A percentile compares a stretch with the other conserved stretches of the same genome.
Conservation (phyloP, 805 yeast genomes). For the Lipomyces spencermartinsiae region DNA sequence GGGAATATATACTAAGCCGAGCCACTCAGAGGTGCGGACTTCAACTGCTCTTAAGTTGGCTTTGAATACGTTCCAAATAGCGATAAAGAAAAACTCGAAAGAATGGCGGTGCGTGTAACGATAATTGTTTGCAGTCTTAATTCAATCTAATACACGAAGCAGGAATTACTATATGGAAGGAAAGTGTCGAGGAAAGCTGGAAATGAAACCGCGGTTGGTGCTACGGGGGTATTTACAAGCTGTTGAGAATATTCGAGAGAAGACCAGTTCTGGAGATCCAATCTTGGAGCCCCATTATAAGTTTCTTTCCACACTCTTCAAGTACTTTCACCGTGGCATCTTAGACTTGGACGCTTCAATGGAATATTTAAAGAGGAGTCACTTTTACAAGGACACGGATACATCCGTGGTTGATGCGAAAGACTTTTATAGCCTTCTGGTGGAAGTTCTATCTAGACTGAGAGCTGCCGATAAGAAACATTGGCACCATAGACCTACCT, state of each 20-base stretch:
- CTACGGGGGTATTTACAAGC: conserved; percentile 52
- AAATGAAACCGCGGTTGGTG: conserved; percentile 46
- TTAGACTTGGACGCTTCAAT: conserved; percentile 52
- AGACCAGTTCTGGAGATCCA: conserved; percentile 51
- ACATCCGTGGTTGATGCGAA: neutral
- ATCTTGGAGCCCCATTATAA: conserved; percentile 81
- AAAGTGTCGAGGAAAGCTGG: conserved; percentile 62
- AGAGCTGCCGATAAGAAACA: conserved; percentile 69
- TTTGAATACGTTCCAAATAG: conserved; percentile 54
- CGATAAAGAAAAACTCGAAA: conserved; percentile 52
- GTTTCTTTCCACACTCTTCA: conserved; percentile 63
- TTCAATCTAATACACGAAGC: neutral
- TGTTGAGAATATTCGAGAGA: conserved; percentile 31
- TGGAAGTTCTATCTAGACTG: conserved; percentile 18
- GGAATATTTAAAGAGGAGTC: conserved; percentile 50
- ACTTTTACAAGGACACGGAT: conserved; percentile 37
- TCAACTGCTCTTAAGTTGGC: conserved; percentile 48
- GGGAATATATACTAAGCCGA: conserved; percentile 39
- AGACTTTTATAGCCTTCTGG: conserved; percentile 14
- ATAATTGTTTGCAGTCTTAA: neutral
- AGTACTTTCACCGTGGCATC: conserved; percentile 53
- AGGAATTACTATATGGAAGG: conserved; percentile 60
- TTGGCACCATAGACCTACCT: conserved; percentile 91
- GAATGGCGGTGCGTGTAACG: conserved; percentile 58
- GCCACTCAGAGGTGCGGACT: conserved; percentile 17